Evolutionary conservation across 768 basidiomycete species (phyloP), one percentile per base, ranked within the genome.

Genomic region (Lactifluus pinguis): DNA sequence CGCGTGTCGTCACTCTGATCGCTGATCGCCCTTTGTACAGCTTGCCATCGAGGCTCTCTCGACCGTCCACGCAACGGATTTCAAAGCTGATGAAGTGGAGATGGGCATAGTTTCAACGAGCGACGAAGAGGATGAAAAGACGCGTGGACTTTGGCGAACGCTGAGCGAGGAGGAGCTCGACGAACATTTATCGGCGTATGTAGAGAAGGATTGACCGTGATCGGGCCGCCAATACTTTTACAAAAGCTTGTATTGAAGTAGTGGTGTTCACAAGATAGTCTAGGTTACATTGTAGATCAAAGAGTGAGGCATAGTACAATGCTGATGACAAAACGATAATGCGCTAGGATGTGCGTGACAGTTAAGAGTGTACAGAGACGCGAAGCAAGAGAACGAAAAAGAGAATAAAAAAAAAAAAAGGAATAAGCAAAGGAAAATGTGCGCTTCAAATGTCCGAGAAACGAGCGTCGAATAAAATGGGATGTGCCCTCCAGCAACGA

Each of bases 1-100:
- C 21, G 4, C 11, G 19, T 29, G 38, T 30, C 39, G 45, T 55
- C 36, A 6, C 30, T 38, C 14, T 55, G 39, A 2, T 25, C 15
- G 21, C 19, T 52, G n/a, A 57, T 39, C 30, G 32, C 9, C 30
- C 21, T 34, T n/a, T 10, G 6, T 19, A 30, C 21, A 95, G 92
- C 82, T 95, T 75, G 95, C 93, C 0, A 95, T 98, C 56, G 95
- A 98, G 72, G 85, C 86, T 13, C 90, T 98, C 79, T 95, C 92
- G 49, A 88, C 84, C 0, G 93, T 98, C 29, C 90, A 95, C 68
- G 86, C 92, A 42, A 97, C 94, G 2, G 97, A 99, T 71, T 97
- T 93, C 77, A 99, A 98, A 74, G 79, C 92, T 0, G 85, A 84
- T 10, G 97, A 98, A 73, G 90, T 98, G 68, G 97, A 99, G 73